Percentiles rank a stretch among this genome's conserved stretches.
Conservation (phyloP, 1,284 basidiomycete species). For the Volvariella volvacea region DNA sequence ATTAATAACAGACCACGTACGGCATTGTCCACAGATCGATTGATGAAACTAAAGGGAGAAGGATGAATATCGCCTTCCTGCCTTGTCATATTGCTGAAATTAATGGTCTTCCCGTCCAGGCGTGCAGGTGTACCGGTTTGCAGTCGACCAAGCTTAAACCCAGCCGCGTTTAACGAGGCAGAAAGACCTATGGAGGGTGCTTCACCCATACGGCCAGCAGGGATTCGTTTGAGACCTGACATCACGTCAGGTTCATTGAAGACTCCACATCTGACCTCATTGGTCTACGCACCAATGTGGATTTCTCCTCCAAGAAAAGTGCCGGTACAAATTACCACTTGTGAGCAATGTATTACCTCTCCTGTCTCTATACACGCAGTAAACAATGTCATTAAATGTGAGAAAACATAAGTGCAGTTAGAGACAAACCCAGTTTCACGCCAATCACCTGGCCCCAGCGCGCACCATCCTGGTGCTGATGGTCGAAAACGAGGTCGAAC, state of each 20-base stretch:
- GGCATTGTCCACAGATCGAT: constrained; percentile 42
- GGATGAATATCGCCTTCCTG: constrained; percentile 61
- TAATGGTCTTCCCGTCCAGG: constrained; percentile 63
- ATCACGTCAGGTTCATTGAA: constrained; percentile 1
- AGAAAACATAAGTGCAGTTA: neutral
- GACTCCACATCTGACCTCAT: neutral
- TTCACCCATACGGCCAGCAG: constrained; percentile 80
- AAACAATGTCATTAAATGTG: neutral
- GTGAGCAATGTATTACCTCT: constrained; percentile 70
- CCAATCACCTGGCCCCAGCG: constrained; percentile 55
- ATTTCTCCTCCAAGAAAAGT: constrained; percentile 89
- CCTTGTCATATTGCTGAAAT: constrained; percentile 50
- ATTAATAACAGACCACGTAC: constrained; percentile 19
- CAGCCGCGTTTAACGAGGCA: constrained; percentile 63
- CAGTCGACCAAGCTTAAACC: constrained; percentile 76
- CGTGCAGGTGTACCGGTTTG: constrained; percentile 90
- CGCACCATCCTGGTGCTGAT: constrained; percentile 25
- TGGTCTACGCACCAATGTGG: constrained; percentile 68
- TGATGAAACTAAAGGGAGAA: constrained; percentile 55
- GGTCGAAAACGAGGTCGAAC: constrained; percentile 70
- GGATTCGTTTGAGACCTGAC: constrained; percentile 63
- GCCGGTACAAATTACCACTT: constrained; percentile 84
- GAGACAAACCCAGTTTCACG: constrained; percentile 57
- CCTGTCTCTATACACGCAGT: constrained; percentile 50
- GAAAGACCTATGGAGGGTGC: constrained; percentile 72